Conservation (phyloP, 148 eudicot genomes). For the Rhododendron mucronatum region DNA sequence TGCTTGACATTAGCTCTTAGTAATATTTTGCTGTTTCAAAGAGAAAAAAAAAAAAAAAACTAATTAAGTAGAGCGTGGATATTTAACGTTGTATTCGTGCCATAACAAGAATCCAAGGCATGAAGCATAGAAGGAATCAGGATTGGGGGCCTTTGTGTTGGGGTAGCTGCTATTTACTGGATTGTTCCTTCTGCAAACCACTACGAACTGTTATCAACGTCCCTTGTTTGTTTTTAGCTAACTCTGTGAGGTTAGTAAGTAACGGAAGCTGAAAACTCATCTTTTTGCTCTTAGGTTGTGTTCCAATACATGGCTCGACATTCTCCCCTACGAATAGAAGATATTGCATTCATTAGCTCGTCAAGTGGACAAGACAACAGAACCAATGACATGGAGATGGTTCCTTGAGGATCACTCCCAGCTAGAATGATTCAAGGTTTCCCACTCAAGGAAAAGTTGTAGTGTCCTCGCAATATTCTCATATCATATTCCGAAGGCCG, state of each 20-base stretch:
- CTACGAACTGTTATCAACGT: not conserved
- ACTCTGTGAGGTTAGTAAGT: not conserved
- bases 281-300: constrained; percentile 47
- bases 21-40: no score
- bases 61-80: not conserved
- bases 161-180: not conserved
- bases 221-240: not conserved
- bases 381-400: constrained; percentile 57
- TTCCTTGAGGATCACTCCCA: constrained; percentile 24
- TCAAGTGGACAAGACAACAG: constrained; percentile 33
- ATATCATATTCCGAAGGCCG: not conserved
- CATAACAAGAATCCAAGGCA: not conserved
- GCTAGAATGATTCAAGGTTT: not conserved
- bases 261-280: not conserved
- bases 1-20: not conserved
- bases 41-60: no score
- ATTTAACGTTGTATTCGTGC: not conserved
- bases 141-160: not conserved
- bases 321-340: constrained; percentile 73
- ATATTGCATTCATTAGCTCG: constrained; percentile 54
- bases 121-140: not conserved
- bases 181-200: not conserved
- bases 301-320: constrained; percentile 84
- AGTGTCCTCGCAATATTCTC: not conserved
- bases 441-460: not conserved